Percentiles rank a stretch among this genome's conserved stretches.
These are phyloP conservation scores for Aspergillus quadricinctus DNA, from an alignment of 2,329 filamentous ascomycete genomes.

Conservation along the genomic window DNA sequence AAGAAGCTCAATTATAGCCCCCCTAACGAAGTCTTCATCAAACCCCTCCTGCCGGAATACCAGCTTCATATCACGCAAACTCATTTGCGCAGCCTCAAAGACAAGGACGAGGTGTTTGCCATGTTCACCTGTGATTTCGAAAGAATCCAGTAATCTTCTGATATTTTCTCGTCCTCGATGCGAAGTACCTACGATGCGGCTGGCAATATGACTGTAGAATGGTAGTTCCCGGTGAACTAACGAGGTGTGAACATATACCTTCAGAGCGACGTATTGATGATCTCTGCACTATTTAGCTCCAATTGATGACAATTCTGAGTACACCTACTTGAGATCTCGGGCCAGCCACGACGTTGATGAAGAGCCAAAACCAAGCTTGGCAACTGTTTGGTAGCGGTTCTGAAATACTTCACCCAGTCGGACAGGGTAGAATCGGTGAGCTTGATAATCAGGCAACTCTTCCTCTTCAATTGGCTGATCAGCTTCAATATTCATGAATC, in stretches of 20 bases:
- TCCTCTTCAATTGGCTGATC: constrained; percentile 20
- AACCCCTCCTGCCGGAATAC: constrained; percentile 17
- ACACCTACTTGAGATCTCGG: constrained; percentile 18
- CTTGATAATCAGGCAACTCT: constrained; percentile 19
- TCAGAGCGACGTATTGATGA: constrained; percentile 19
- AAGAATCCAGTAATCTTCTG: constrained; percentile 28
- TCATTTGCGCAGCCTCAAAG: constrained; percentile 25
- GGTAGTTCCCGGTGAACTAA: constrained; percentile 23
- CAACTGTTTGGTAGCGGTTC: constrained; percentile 23
- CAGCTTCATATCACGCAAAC: constrained; percentile 17
- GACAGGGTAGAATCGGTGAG: constrained; percentile 23
- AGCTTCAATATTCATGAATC: constrained; percentile 9
- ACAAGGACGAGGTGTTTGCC: constrained; percentile 27
- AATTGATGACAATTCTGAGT: background rate
- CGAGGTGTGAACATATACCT: constrained; percentile 20
- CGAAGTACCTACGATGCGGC: constrained; percentile 12
- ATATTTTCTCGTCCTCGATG: constrained; percentile 23
- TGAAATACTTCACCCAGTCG: constrained; percentile 20
- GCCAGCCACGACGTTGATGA: constrained; percentile 28
- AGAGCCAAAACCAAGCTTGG: constrained; percentile 28
- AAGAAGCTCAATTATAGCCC: constrained; percentile 22
- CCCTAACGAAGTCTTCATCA: constrained; percentile 16
- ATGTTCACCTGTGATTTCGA: constrained; percentile 26
- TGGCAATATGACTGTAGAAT: constrained; percentile 22
- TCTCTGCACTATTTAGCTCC: constrained; percentile 12